Percentiles rank a stretch among this genome's conserved stretches.
phyloP scores from a whole-genome alignment of 2,329 filamentous ascomycete genomes.

The Graphiopsis chlorocephala region DNA sequence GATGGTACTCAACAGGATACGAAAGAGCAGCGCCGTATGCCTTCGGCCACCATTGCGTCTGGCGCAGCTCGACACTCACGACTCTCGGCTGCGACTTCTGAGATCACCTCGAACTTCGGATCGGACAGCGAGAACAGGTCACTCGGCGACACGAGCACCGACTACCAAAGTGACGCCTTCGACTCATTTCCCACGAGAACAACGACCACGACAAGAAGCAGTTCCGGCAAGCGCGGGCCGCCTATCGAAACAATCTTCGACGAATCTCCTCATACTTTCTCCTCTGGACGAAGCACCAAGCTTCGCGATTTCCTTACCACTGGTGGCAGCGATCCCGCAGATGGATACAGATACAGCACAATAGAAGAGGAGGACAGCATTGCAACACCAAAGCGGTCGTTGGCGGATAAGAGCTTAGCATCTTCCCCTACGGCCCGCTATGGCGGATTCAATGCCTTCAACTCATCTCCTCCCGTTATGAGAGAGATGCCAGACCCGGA shows the following conservation, averaged over 20 bases:
- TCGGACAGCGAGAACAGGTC: conserved; percentile 69
- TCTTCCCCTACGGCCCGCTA: conserved; percentile 38
- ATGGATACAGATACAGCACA: conserved; percentile 42
- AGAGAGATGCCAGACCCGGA: conserved; percentile 38
- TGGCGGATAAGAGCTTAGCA: conserved; percentile 35
- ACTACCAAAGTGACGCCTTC: conserved; percentile 74
- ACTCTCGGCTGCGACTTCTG: conserved; percentile 56
- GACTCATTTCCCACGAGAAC: conserved; percentile 72
- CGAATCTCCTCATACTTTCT: conserved; percentile 56
- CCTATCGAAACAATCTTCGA: conserved; percentile 77
- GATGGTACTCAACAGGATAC: conserved; percentile 6
- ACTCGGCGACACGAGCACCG: conserved; percentile 73
- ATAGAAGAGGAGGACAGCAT: conserved; percentile 51
- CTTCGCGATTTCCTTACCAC: conserved; percentile 50
- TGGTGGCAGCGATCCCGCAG: conserved; percentile 37
- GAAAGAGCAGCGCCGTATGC: conserved; percentile 20
- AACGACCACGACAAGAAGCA: conserved; percentile 63
- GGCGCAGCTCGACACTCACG: conserved; percentile 34
- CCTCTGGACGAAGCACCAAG: conserved; percentile 34
- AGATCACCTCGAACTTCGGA: conserved; percentile 63
- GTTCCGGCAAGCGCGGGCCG: conserved; percentile 66
- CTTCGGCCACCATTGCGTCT: conserved; percentile 19
- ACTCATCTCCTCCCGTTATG: conserved; percentile 47
- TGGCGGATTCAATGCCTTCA: conserved; percentile 33
- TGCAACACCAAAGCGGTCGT: conserved; percentile 47